A percentile compares a stretch with the other conserved stretches of the same genome.
Conservation (phyloP, 345 rosid genomes). For the Moricandia arvensis region DNA sequence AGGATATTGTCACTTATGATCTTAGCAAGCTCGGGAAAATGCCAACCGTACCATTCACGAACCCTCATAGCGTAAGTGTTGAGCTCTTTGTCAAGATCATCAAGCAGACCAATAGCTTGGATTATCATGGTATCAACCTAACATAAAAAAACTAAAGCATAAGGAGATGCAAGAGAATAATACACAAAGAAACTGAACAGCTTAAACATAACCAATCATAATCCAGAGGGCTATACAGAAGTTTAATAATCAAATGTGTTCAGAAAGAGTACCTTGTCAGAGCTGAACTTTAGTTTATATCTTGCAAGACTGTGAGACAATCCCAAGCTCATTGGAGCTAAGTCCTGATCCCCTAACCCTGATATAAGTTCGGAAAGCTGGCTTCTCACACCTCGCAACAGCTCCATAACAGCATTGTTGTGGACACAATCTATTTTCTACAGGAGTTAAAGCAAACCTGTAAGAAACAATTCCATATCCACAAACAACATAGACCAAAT, state of each 20-base stretch:
- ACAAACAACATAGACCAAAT: not conserved
- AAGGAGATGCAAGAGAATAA: not conserved
- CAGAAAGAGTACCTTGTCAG: constrained; percentile 61
- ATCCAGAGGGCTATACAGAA: not conserved
- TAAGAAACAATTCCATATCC: not conserved
- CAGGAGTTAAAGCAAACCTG: not conserved
- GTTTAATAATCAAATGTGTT: not conserved
- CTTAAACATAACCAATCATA: not conserved
- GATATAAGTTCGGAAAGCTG: constrained; percentile 84
- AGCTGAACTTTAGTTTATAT: constrained; percentile 86
- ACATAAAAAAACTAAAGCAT: constrained; percentile 1
- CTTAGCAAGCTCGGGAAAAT: constrained; percentile 96
- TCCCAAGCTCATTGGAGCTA: constrained; percentile 96
- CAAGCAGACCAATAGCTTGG: constrained; percentile 93
- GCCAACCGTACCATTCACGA: constrained; percentile 96
- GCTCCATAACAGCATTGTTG: constrained; percentile 85
- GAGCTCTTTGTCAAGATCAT: constrained; percentile 94
- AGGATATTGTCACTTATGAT: constrained; percentile 74
- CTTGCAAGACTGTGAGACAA: constrained; percentile 91
- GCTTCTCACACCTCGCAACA: constrained; percentile 80
- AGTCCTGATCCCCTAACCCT: constrained; percentile 72
- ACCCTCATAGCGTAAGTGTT: constrained; percentile 93
- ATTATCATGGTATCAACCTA: constrained; percentile 97
- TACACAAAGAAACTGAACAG: not conserved
- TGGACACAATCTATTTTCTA: constrained; percentile 94